Base-by-base conservation (phyloP, 306 rosid species). In the Argentina anserina region DNA sequence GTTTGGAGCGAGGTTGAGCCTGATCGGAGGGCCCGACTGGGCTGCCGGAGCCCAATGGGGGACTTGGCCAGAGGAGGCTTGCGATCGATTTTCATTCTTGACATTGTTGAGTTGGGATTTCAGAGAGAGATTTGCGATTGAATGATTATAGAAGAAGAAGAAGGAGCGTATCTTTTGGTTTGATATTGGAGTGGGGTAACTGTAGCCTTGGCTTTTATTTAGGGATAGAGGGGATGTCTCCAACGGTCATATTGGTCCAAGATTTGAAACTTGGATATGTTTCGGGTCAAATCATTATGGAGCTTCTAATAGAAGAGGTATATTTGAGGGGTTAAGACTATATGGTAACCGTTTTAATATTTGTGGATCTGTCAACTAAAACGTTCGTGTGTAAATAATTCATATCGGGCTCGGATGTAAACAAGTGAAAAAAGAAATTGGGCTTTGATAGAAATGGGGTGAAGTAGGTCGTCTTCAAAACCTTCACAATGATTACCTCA, bases 61-160 rank as follows among this genome's bases (percentile, higher is more conserved):
- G 97, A 87, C 69, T 75, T 91, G 2, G 97, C 84, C 0, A 90
- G 85, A 5, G 98, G 97, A 66, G 96, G 97, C 74, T 89, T 82
- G 72, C 78, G 82, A 39, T 81, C 81, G 2, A 87, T 43, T 75
- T 83, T 90, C 89, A 83, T 63, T 77, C 79, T 84, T 33, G 97
- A 81, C 62, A 81, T 81, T 37, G 64, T 60, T 36, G 41, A 29
- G 13, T 72, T 68, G 41, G 20, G 34, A 73, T 42, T 36, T 61
- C n/a, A n/a, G 12, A 43, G 64, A 67, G 73, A 42, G 23, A 55
- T 52, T 26, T 14, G 65, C 7, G 7, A 23, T 59, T 59, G 39
- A 13, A 28, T 29, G 28, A 0, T 5, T 1, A 50, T 9, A 15
- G 20, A 45, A 5, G 4, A 13, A 1, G 11, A 25, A 6, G 6